These are phyloP conservation scores for Malus hybrid DNA, from an alignment of 331 rosid genomes.

Conservation along the genomic window DNA sequence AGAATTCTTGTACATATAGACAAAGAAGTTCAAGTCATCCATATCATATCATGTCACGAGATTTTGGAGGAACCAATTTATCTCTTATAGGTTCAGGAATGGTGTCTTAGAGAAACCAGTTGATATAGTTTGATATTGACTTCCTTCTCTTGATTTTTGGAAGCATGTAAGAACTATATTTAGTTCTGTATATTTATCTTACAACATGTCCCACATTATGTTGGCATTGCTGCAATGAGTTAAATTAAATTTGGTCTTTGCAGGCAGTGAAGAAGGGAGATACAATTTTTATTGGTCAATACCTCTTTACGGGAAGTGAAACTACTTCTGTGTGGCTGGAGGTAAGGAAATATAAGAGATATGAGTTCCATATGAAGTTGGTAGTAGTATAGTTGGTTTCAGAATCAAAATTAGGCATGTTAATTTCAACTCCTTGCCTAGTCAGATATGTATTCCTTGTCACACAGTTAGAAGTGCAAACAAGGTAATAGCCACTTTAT, in stretches of 20 bases:
- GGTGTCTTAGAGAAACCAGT: background rate
- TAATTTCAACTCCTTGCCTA: background rate
- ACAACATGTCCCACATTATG: background rate
- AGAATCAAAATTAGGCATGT: background rate
- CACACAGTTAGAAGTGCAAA: background rate
- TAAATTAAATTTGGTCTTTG: constrained; percentile 1
- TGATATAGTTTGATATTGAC: background rate
- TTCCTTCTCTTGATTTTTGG: background rate
- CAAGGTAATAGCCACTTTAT: background rate
- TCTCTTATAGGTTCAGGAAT: background rate
- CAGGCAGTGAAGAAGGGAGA: constrained; percentile 40
- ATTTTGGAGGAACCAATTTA: background rate
- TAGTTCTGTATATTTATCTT: background rate
- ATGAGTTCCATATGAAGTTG: background rate
- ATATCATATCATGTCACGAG: background rate
- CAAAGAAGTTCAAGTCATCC: too few species aligned
- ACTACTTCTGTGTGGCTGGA: constrained; percentile 40
- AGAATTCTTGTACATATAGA: background rate
- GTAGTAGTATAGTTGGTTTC: too few species aligned
- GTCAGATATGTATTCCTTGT: background rate
- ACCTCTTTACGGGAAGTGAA: constrained; percentile 47
- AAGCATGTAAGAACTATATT: background rate
- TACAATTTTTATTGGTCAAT: constrained; percentile 35
- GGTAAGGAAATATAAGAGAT: constrained; percentile 13
- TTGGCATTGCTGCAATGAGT: background rate